Conservation (phyloP, 495 filamentous ascomycete genomes). For the Immersiella caudata region DNA sequence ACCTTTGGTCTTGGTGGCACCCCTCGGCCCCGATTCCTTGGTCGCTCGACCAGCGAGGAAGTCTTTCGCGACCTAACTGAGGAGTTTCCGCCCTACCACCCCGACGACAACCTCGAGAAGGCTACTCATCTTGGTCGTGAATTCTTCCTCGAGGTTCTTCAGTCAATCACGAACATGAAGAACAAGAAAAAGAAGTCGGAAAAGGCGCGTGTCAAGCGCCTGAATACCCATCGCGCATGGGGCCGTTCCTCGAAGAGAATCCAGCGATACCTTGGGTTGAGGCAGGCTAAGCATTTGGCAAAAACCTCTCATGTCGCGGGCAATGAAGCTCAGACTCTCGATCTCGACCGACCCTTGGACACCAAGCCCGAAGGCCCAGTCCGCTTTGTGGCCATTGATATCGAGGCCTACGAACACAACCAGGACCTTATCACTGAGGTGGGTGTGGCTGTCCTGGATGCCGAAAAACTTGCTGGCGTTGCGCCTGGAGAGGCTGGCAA, state of each 20-base stretch:
- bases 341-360: constrained; percentile 32
- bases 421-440: constrained; percentile 74
- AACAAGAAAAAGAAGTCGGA: constrained; percentile 38
- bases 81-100: constrained; percentile 29
- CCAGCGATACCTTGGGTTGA: constrained; percentile 71
- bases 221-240: constrained; percentile 51
- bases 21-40: constrained; percentile 66
- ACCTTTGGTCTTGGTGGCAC: constrained; percentile 58
- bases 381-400: constrained; percentile 77
- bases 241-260: constrained; percentile 57
- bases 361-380: constrained; percentile 53
- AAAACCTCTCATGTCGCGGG: background rate
- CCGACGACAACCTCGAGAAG: constrained; percentile 28
- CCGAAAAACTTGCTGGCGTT: constrained; percentile 53
- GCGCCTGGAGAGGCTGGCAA: constrained; percentile 61
- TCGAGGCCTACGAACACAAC: constrained; percentile 76
- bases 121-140: constrained; percentile 20
- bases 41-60: constrained; percentile 47
- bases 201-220: constrained; percentile 40
- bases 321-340: constrained; percentile 6
- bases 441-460: constrained; percentile 83
- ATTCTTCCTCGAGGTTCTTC: constrained; percentile 17
- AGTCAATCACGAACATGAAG: constrained; percentile 16
- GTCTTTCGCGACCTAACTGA: constrained; percentile 38
- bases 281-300: constrained; percentile 28